Evolutionary conservation across 129 eudicot species (phyloP), one percentile per base, ranked within the genome.

Genomic region (Gnaphalium uliginosum): DNA sequence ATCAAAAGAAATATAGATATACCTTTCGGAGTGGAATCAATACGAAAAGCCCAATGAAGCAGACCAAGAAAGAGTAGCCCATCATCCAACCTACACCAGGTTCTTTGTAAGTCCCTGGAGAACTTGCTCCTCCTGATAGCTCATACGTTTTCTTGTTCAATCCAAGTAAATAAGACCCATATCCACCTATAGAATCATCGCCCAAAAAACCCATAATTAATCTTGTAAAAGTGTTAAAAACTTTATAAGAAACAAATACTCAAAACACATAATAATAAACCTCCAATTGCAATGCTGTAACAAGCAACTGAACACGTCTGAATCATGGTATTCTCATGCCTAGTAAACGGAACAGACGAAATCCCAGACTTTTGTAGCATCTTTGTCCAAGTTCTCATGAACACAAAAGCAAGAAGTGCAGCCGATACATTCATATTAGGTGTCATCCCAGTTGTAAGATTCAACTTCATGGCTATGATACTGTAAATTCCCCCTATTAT

Each of bases 311-410:
- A 83, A 85, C 88, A 88, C 22, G 96, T 89, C 65, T 87, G 98
- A 17, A 93, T 88, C 92, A 90, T 88, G 21, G 96, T 90, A 54
- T 93, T 93, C 82, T 93, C 98, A 50, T 93, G 96, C n/a, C 85
- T 77, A 2, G 98, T 89, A 50, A 90, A 93, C 3, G 96, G 98
- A 30, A 66, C 71, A 1, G 84, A 66, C 24, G 82, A 76, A 15
- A 93, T 37, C 37, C 98, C 98, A 2, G 75, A 26, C 58, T 83
- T 87, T 10, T 78, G 77, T 19, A 86, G 74, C 77, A 88, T n/a
- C 78, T 93, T 93, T 14, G 84, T 93, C 96, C 96, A 93, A 2
- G 83, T 69, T 43, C 86, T 75, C 50, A 91, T 81, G 77, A 91
- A 83, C 76, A 91, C 83, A 56, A 84, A 91, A 7, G 97, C 94